Conservation (phyloP, 805 yeast genomes). For the Grigorovia yakushimaensis region DNA sequence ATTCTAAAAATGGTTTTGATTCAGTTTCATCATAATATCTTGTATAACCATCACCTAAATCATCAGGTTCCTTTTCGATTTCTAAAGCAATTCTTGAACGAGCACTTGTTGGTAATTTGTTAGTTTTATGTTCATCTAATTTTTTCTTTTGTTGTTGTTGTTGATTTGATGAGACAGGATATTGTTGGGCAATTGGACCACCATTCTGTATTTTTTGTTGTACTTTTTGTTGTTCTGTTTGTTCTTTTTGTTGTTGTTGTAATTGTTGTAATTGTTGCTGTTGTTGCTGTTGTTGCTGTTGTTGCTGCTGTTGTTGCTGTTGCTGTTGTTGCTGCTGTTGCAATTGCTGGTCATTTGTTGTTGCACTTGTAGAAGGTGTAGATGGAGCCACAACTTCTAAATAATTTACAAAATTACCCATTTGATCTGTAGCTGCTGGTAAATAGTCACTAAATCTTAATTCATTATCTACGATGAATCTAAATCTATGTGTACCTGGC, state of each 20-base stretch:
- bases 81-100: constrained; percentile 44
- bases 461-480: constrained; percentile 91
- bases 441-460: constrained; percentile 76
- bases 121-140: constrained; percentile 1
- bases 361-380: constrained; percentile 23
- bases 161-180: constrained; percentile 1
- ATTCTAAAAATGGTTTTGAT: constrained; percentile 26
- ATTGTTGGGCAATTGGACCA: background rate
- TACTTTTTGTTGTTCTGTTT: constrained; percentile 3
- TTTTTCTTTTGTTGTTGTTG: background rate
- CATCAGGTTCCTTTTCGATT: constrained; percentile 37
- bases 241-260: constrained; percentile 2
- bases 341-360: constrained; percentile 11
- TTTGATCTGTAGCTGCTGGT: constrained; percentile 95
- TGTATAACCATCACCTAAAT: constrained; percentile 74
- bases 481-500: constrained; percentile 84
- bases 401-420: constrained; percentile 92
- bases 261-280: constrained; percentile 1
- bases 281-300: background rate
- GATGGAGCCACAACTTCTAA: constrained; percentile 54
- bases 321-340: constrained; percentile 15
- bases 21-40: constrained; percentile 59
- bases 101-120: constrained; percentile 19
- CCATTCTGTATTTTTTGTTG: background rate
- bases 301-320: background rate